Evolutionary conservation across 805 yeast species (phyloP).

Genomic region (Ogataea paraovalis): DNA sequence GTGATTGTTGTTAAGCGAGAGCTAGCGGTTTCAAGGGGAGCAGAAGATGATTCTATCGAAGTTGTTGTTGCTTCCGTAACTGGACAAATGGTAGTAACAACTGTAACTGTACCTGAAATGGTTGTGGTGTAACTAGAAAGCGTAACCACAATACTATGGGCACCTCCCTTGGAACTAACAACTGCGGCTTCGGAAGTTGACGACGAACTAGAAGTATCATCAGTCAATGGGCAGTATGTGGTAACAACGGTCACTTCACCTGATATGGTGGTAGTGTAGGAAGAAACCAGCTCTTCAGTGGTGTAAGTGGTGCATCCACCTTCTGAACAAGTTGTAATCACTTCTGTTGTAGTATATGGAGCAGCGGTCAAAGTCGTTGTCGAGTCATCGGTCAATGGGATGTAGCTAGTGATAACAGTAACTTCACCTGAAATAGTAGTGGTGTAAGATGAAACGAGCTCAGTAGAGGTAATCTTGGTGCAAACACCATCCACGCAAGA

Average conservation of each 20-base stretch:
- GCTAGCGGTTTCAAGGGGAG: slow-evolving; percentile 2
- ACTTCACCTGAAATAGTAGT: slow-evolving; percentile 18
- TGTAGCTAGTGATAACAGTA: slow-evolving; percentile 20
- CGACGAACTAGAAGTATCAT: neutral
- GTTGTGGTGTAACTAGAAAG: slow-evolving; percentile 15
- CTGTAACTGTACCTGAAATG: slow-evolving; percentile 10
- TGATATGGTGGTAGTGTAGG: slow-evolving; percentile 17
- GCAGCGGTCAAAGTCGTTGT: slow-evolving; percentile 3
- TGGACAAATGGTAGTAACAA: slow-evolving; percentile 17
- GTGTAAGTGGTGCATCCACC: slow-evolving; percentile 10
- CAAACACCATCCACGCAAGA: slow-evolving; percentile 22
- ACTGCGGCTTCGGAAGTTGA: slow-evolving; percentile 2
- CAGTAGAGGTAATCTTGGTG: slow-evolving; percentile 9
- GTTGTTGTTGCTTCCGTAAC: slow-evolving; percentile 1
- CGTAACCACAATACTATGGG: slow-evolving; percentile 2
- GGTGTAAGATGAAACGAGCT: slow-evolving; percentile 23
- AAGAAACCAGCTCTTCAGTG: slow-evolving; percentile 3
- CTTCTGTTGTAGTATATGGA: slow-evolving; percentile 7
- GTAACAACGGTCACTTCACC: slow-evolving; percentile 20
- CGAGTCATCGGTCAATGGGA: slow-evolving; percentile 10
- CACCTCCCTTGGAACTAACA: slow-evolving; percentile 13
- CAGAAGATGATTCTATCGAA: neutral
- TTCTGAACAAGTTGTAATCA: slow-evolving; percentile 10
- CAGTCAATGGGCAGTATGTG: slow-evolving; percentile 18
- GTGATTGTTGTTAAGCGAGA: slow-evolving; percentile 8